Percentiles rank a stretch among this genome's conserved stretches.
Conservation (phyloP, 148 eudicot species). For the Camellia granthamiana region DNA sequence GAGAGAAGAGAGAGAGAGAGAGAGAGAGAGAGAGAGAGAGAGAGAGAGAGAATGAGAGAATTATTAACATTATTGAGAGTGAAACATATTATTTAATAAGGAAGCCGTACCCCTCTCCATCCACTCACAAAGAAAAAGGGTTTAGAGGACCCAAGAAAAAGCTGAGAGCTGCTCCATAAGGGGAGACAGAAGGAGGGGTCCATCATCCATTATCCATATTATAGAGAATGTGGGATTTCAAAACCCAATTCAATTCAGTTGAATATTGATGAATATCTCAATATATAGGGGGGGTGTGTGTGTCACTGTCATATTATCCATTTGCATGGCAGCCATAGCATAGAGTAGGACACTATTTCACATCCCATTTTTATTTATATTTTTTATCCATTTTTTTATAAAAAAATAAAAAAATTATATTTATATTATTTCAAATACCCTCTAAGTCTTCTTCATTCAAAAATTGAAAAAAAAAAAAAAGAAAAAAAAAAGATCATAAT, state of each 20-base stretch:
- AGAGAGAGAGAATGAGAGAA: conserved; percentile 4
- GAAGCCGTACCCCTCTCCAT: conserved; percentile 17
- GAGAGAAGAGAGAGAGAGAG: conserved; percentile 9
- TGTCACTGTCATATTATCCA: neutral
- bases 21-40: conserved; percentile 2
- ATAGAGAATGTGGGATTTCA: neutral
- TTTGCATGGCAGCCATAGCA: neutral
- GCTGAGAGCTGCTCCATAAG: conserved; percentile 20
- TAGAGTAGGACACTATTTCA: too few relatives aligned
- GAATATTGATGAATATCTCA: too few relatives aligned
- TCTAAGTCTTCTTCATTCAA: too few relatives aligned
- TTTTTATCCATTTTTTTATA: too few relatives aligned
- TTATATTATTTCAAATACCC: too few relatives aligned
- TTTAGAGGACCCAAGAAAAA: conserved; percentile 21
- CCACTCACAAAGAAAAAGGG: conserved; percentile 16
- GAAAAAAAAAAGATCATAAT: too few relatives aligned
- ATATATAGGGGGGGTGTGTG: too few relatives aligned
- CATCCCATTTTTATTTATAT: too few relatives aligned
- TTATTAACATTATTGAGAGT: too few relatives aligned
- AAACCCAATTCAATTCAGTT: neutral
- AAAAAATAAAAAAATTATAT: too few relatives aligned
- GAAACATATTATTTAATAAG: neutral
- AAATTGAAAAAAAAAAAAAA: too few relatives aligned
- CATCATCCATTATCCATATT: too few relatives aligned
- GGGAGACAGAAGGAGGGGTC: conserved; percentile 18